These are phyloP conservation scores for Colletotrichum costaricense DNA, from an alignment of 2,329 filamentous ascomycete species.

Conservation along the genomic window DNA sequence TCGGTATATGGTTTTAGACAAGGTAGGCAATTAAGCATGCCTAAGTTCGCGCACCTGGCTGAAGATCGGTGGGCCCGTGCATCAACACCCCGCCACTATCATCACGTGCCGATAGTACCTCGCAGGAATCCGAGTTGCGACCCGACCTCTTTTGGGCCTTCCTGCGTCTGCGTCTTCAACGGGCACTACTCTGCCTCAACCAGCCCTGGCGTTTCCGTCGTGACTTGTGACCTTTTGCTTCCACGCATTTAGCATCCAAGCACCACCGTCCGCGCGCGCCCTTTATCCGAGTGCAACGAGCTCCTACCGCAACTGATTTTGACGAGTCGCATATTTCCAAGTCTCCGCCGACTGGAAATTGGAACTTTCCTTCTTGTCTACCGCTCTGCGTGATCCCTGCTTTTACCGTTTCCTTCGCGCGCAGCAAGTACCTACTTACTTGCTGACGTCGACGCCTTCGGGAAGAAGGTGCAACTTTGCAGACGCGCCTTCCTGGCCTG, in stretches of 20 bases:
- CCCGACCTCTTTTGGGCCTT: constrained; percentile 27
- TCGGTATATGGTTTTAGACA: neutral
- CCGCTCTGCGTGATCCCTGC: constrained; percentile 17
- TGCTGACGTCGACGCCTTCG: constrained; percentile 22
- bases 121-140: constrained; percentile 12
- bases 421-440: constrained; percentile 25
- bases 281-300: constrained; percentile 23
- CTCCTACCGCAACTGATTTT: constrained; percentile 17
- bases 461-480: constrained; percentile 10
- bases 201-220: constrained; percentile 1
- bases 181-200: constrained; percentile 7
- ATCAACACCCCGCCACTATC: constrained; percentile 3
- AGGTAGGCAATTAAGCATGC: neutral
- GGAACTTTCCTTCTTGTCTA: constrained; percentile 22
- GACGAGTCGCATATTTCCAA: constrained; percentile 26
- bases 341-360: constrained; percentile 11
- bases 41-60: neutral
- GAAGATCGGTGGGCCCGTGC: neutral
- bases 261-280: constrained; percentile 12
- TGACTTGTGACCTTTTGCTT: constrained; percentile 20
- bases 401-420: constrained; percentile 6
- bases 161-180: constrained; percentile 5
- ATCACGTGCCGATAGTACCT: constrained; percentile 26
- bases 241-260: constrained; percentile 19
- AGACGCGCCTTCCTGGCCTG: constrained; percentile 16